Evolutionary conservation across 345 rosid genomes (phyloP).

Genomic region (Syzygium aromaticum): DNA sequence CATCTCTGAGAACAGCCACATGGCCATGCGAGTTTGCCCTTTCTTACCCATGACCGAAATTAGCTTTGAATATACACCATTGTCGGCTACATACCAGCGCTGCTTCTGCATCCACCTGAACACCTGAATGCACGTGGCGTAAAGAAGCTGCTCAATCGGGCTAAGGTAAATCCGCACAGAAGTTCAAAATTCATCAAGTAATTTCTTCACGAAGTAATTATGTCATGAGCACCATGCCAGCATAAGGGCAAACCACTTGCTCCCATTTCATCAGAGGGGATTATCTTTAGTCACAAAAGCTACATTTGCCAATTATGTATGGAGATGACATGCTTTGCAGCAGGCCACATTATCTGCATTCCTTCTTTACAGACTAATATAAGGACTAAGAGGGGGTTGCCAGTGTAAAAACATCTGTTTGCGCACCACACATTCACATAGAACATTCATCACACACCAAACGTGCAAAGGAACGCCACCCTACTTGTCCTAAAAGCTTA

Average conservation of each 20-base stretch:
- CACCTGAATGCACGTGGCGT: conserved; percentile 26
- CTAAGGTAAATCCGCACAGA: not conserved
- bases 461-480: not conserved
- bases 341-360: not conserved
- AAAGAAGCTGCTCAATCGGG: not conserved
- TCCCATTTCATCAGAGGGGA: not conserved
- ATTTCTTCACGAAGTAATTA: not conserved
- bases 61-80: conserved; percentile 74
- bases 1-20: conserved; percentile 99
- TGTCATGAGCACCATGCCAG: not conserved
- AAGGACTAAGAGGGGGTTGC: not conserved
- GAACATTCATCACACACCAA: not conserved
- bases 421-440: not conserved
- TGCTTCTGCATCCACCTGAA: conserved; percentile 99
- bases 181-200: not conserved
- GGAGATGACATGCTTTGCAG: not conserved
- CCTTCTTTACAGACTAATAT: not conserved
- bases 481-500: not conserved
- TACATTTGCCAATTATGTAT: not conserved
- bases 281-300: not conserved
- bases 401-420: not conserved
- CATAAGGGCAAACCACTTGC: not conserved
- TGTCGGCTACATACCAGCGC: conserved; percentile 82
- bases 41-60: conserved; percentile 83
- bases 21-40: conserved; percentile 88